Conservation (phyloP, 768 basidiomycete genomes). For the Amanita molliuscula region DNA sequence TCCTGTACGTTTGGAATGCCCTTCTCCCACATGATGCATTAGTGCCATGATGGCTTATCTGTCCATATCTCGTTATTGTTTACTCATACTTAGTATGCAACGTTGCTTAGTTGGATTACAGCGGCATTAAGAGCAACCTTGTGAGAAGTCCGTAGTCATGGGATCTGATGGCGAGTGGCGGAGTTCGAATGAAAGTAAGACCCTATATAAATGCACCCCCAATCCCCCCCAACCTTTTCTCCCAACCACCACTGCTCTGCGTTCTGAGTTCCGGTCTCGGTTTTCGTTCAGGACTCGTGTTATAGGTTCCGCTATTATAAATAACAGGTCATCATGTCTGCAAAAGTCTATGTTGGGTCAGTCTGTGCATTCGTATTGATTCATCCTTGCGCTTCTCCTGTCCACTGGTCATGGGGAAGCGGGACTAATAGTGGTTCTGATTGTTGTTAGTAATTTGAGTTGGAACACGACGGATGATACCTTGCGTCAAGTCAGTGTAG, state of each 20-base stretch:
- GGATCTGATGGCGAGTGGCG: conserved; percentile 18
- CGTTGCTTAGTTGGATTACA: not conserved
- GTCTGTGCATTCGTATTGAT: conserved; percentile 52
- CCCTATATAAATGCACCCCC: conserved; percentile 30
- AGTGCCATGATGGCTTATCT: not conserved
- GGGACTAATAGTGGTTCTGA: conserved; percentile 48
- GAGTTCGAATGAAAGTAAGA: conserved; percentile 35
- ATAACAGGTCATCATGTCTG: conserved; percentile 54
- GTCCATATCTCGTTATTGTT: not conserved
- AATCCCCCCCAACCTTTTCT: conserved; percentile 16
- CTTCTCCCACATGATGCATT: not conserved
- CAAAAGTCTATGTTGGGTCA: conserved; percentile 93
- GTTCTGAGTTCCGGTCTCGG: conserved; percentile 44
- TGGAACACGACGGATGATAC: conserved; percentile 95
- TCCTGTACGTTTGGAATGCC: not conserved
- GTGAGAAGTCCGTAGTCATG: conserved; percentile 3
- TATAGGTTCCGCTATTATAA: conserved; percentile 43
- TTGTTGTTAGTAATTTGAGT: conserved; percentile 76
- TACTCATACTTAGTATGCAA: not conserved
- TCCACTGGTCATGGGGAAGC: conserved; percentile 29
- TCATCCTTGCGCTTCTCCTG: conserved; percentile 36
- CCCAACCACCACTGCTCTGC: conserved; percentile 35
- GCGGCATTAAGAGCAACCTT: not conserved
- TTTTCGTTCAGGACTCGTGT: conserved; percentile 47
- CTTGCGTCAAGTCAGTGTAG: conserved; percentile 76